phyloP scores from a whole-genome alignment of 1,284 basidiomycete genomes.

The Trichosporon faecale region DNA sequence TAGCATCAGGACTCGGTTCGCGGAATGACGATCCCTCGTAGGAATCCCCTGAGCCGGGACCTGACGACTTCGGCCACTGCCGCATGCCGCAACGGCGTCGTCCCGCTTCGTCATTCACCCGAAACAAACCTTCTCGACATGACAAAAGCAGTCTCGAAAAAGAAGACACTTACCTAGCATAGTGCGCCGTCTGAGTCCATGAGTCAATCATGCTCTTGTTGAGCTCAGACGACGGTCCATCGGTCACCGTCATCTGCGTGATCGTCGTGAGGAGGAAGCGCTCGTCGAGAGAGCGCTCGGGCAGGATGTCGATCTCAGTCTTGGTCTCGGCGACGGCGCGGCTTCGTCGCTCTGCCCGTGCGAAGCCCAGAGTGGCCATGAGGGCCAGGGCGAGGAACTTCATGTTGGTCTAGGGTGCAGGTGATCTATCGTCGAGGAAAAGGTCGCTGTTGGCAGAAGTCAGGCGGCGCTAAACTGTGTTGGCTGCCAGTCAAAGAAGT shows the following conservation, averaged over 20 bases:
- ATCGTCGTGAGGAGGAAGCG: constrained; percentile 5
- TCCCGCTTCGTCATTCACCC: not conserved
- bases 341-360: not conserved
- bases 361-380: not conserved
- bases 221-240: not conserved
- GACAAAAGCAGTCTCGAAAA: too few relatives aligned
- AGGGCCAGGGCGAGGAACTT: not conserved
- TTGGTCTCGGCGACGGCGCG: not conserved
- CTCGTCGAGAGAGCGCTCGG: not conserved
- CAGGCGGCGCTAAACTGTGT: too few relatives aligned
- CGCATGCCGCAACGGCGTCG: not conserved
- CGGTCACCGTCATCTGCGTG: not conserved
- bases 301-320: not conserved
- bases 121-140: too few relatives aligned
- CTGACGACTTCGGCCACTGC: not conserved
- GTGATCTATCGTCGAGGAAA: not conserved
- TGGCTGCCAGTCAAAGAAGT: too few relatives aligned
- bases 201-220: not conserved
- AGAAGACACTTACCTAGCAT: not conserved
- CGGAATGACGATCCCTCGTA: not conserved
- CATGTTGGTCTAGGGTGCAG: not conserved
- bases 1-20: too few relatives aligned
- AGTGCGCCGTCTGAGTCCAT: constrained; percentile 7
- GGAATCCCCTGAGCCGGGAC: not conserved
- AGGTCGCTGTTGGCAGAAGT: too few relatives aligned